phyloP scores from a whole-genome alignment of 352 stramenopile genomes.

The Phytopythium boreale region DNA sequence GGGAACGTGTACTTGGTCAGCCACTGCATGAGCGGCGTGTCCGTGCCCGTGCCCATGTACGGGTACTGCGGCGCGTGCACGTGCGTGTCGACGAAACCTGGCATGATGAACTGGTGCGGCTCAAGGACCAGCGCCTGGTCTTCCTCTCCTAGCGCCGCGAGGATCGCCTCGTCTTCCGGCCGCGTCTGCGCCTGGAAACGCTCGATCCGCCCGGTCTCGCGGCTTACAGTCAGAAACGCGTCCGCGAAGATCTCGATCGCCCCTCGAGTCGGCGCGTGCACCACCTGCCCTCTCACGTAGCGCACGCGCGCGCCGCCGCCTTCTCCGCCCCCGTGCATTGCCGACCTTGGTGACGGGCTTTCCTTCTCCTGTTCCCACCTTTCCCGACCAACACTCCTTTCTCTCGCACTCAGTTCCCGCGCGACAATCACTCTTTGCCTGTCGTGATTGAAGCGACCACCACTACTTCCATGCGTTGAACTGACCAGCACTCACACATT shows the following conservation, averaged over 20 bases:
- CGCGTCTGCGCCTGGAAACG: conserved; percentile 35
- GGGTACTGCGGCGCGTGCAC: conserved; percentile 91
- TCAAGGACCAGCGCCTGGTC: conserved; percentile 16
- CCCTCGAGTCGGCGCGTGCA: conserved; percentile 40
- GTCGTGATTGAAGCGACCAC: not conserved
- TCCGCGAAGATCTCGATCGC: conserved; percentile 36
- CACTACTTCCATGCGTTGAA: not conserved
- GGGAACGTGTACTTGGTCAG: conserved; percentile 91
- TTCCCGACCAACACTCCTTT: no score
- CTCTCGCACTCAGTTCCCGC: no score
- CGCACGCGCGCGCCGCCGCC: conserved; percentile 5
- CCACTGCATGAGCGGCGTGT: conserved; percentile 91
- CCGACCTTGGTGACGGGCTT: no score
- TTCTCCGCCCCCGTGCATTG: not conserved
- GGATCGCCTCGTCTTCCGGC: conserved; percentile 17
- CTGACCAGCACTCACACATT: not conserved
- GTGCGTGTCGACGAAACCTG: conserved; percentile 90
- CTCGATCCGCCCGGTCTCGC: conserved; percentile 28
- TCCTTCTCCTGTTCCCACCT: no score
- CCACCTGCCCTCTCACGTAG: conserved; percentile 41
- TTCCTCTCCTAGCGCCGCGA: not conserved
- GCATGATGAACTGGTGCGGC: conserved; percentile 68
- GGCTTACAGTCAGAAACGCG: conserved; percentile 40
- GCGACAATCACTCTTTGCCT: not conserved
- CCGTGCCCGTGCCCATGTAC: conserved; percentile 87